Evolutionary conservation across 805 yeast genomes (phyloP).

Genomic region (Ogataea saltuana): DNA sequence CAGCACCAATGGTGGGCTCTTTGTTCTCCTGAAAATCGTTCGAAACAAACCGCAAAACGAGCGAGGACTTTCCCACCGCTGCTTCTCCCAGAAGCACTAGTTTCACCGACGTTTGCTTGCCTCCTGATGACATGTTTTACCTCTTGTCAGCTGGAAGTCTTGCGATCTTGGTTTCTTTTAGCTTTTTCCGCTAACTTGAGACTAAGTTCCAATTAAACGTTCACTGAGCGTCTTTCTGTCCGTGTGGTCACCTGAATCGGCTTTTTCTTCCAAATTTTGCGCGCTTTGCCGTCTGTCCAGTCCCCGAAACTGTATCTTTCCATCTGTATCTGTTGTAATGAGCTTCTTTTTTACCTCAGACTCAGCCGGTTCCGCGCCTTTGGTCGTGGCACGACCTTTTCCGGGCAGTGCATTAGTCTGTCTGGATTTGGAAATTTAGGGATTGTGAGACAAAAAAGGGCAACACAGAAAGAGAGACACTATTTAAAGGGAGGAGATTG

Average conservation of each 20-base stretch:
- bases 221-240: not conserved
- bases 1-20: constrained; percentile 98
- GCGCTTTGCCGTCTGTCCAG: no score
- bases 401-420: constrained; percentile 17
- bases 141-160: no score
- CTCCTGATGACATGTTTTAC: constrained; percentile 27
- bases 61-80: constrained; percentile 94
- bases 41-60: constrained; percentile 88
- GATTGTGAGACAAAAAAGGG: constrained; percentile 9
- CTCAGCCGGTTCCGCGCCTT: constrained; percentile 5
- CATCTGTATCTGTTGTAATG: not conserved
- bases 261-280: no score
- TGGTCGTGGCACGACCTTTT: constrained; percentile 6
- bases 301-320: not conserved
- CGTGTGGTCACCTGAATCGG: no score
- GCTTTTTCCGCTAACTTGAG: not conserved
- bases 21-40: constrained; percentile 96
- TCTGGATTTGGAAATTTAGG: constrained; percentile 14
- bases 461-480: not conserved
- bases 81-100: constrained; percentile 94
- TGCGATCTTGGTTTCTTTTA: not conserved
- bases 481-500: no score
- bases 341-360: constrained; percentile 2
- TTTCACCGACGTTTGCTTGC: constrained; percentile 68
- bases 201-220: not conserved